These are phyloP conservation scores for Pythium sp. DNA, from an alignment of 352 stramenopile genomes.

Conservation along the genomic window DNA sequence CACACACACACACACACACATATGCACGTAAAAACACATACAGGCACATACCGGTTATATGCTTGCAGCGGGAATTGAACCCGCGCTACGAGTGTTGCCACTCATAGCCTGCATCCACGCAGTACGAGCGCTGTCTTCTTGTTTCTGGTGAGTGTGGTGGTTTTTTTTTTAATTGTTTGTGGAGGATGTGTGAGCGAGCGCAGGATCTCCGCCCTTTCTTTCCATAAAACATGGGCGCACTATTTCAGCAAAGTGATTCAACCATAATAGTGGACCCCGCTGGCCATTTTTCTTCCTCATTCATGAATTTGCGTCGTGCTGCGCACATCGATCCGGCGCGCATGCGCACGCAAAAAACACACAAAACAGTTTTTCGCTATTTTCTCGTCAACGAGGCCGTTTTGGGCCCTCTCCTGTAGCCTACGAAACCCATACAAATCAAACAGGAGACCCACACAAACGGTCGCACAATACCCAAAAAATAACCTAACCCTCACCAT, in stretches of 20 bases:
- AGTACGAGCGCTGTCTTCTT: slow-evolving; percentile 3
- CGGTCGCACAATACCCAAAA: not conserved
- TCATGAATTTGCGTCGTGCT: slow-evolving; percentile 2
- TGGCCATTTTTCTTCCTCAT: not conserved
- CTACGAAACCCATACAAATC: not conserved
- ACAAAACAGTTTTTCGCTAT: slow-evolving; percentile 3
- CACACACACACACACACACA: not conserved
- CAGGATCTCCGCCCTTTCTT: not conserved
- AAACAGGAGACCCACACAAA: slow-evolving; percentile 1
- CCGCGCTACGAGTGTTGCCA: not conserved
- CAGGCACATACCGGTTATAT: not conserved
- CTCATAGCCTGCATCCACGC: not conserved
- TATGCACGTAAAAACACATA: not conserved
- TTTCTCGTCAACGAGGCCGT: slow-evolving; percentile 3
- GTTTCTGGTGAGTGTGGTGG: not conserved
- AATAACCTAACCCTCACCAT: too few species aligned
- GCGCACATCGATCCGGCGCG: not conserved
- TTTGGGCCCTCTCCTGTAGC: slow-evolving; percentile 2
- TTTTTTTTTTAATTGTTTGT: not conserved
- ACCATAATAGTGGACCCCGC: not conserved
- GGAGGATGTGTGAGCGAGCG: not conserved
- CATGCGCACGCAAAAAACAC: not conserved
- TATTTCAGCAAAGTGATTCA: slow-evolving; percentile 3
- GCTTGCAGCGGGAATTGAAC: not conserved
- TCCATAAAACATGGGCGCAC: not conserved